Evolutionary conservation across 2,329 filamentous ascomycete species (phyloP).

Genomic region (Polychaeton citri): DNA sequence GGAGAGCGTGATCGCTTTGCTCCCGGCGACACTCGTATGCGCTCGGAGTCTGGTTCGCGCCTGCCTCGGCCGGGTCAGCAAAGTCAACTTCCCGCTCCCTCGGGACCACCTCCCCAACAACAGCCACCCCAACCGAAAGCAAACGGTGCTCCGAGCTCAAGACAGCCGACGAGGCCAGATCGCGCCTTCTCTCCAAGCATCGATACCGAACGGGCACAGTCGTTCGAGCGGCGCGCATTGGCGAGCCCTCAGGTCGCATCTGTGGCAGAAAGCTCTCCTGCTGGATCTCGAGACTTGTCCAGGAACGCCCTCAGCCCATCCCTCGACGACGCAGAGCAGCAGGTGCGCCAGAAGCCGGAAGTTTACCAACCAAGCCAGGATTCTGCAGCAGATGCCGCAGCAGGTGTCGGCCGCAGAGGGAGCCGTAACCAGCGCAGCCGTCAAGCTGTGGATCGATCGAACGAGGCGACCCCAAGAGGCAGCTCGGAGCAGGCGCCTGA

Average conservation of each 20-base stretch:
- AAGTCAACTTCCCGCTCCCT: slow-evolving; percentile 41
- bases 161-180: slow-evolving; percentile 18
- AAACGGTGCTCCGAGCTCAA: slow-evolving; percentile 11
- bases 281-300: background rate
- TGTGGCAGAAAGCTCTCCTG: background rate
- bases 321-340: background rate
- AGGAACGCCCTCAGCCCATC: background rate
- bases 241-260: background rate
- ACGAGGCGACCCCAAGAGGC: slow-evolving; percentile 8
- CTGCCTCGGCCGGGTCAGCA: slow-evolving; percentile 43
- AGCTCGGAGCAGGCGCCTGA: slow-evolving; percentile 12
- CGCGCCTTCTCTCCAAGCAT: slow-evolving; percentile 16
- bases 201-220: slow-evolving; percentile 14
- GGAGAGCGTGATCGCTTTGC: slow-evolving; percentile 34
- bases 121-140: slow-evolving; percentile 25
- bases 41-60: slow-evolving; percentile 36
- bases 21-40: slow-evolving; percentile 17
- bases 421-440: background rate
- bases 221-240: slow-evolving; percentile 8
- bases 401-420: background rate
- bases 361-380: slow-evolving; percentile 21
- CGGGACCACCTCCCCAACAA: slow-evolving; percentile 50
- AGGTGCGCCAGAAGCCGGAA: slow-evolving; percentile 12
- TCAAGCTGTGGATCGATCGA: background rate
- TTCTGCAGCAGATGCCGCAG: slow-evolving; percentile 1